Percentiles rank a stretch among this genome's conserved stretches.
Conservation (phyloP, 306 rosid species). For the Cicer chorassanicum region DNA sequence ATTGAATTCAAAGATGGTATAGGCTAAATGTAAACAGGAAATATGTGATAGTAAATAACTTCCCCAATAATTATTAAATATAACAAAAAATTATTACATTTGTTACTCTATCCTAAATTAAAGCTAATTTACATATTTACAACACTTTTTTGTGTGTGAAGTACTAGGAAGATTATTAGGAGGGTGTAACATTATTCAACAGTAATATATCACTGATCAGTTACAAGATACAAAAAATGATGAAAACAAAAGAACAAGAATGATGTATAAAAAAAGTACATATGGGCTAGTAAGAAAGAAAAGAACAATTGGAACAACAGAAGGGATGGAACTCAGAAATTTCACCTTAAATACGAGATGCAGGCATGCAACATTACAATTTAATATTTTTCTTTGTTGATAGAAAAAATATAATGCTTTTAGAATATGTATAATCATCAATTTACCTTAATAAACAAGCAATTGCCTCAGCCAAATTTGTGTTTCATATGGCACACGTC, state of each 20-base stretch:
- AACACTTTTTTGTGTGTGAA: neutral
- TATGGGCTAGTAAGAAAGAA: neutral
- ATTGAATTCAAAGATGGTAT: too few species aligned
- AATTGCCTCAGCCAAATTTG: constrained; percentile 21
- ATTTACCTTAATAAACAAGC: constrained; percentile 29
- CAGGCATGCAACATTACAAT: constrained; percentile 1
- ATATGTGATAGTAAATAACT: too few species aligned
- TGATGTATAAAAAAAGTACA: neutral
- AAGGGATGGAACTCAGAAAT: neutral
- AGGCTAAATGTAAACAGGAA: too few species aligned
- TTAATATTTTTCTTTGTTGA: constrained; percentile 23
- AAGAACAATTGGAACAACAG: neutral
- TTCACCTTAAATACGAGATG: constrained; percentile 17
- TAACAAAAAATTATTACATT: too few species aligned
- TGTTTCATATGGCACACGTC: constrained; percentile 13
- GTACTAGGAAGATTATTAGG: neutral
- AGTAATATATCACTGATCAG: constrained; percentile 18
- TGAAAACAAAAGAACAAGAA: constrained; percentile 13
- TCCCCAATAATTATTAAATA: too few species aligned
- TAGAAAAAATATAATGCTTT: neutral
- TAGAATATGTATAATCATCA: constrained; percentile 15
- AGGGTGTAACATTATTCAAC: neutral
- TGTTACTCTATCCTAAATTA: too few species aligned
- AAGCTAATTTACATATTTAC: too few species aligned
- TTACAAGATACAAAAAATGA: constrained; percentile 27